Percentiles rank a stretch among this genome's conserved stretches.
These are phyloP conservation scores for Tausonia pullulans DNA, from an alignment of 1,284 basidiomycete species.

Conservation along the genomic window DNA sequence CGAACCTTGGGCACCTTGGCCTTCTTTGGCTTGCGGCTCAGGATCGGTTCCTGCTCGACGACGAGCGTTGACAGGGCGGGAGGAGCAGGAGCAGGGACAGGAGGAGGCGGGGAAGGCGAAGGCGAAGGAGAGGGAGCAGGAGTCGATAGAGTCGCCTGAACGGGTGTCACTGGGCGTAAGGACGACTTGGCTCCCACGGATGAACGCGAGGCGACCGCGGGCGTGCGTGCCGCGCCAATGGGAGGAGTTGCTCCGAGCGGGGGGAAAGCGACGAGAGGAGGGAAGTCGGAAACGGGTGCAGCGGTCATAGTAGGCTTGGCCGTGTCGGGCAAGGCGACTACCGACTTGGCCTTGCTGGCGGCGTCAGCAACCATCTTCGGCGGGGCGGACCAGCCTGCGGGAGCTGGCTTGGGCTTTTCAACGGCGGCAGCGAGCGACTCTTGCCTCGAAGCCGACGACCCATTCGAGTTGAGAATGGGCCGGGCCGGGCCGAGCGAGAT, in stretches of 20 bases:
- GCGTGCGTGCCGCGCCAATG: not conserved
- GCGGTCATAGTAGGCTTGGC: not conserved
- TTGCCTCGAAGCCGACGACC: not conserved
- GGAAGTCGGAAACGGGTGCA: not conserved
- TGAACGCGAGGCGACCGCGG: not conserved
- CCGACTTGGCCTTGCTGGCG: not conserved
- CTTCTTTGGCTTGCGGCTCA: constrained; percentile 8
- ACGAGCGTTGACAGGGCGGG: not conserved
- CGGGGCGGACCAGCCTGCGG: too few relatives aligned
- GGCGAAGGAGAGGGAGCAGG: too few relatives aligned
- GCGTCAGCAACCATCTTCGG: not conserved
- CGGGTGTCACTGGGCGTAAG: too few relatives aligned
- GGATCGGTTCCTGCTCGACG: constrained; percentile 9
- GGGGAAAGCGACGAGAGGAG: not conserved
- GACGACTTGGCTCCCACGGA: too few relatives aligned
- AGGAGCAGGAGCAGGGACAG: not conserved
- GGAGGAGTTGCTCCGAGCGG: not conserved
- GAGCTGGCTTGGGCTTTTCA: too few relatives aligned
- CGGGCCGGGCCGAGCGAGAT: constrained; percentile 3
- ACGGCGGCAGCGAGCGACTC: not conserved
- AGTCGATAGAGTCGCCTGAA: too few relatives aligned
- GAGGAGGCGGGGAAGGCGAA: too few relatives aligned
- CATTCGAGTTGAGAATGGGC: not conserved
- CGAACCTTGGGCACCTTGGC: not conserved
- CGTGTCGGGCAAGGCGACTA: not conserved